Base-by-base conservation (phyloP, 2,329 filamentous ascomycete genomes). In the Microdochium trichocladiopsis region DNA sequence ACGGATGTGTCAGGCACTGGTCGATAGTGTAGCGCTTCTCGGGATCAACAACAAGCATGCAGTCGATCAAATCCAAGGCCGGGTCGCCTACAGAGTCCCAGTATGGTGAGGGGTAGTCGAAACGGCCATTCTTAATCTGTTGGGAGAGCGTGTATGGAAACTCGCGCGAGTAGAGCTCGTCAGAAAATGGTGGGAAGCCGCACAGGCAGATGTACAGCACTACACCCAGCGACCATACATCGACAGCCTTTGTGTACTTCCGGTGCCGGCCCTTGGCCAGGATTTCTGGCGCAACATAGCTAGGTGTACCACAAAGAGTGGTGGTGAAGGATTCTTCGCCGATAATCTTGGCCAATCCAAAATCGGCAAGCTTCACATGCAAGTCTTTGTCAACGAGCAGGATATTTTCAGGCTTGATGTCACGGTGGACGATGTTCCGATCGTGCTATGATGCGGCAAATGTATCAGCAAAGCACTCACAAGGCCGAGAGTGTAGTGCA, bases 381-480 rank as follows among this genome's bases (percentile, higher is more conserved):
- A 96, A 73, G 31, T 94, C 79, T 63, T 90, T 90, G 69, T 96
- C 90, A 4, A 87, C 84, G 33, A 99, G 74, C 9, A 99, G 73
- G 31, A 99, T 97, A 63, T 97, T 97, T 66, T 97, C 93, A 0
- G 92, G 93, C 69, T 96, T 97, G 71, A 99, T 96, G 62, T 99
- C 94, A 53, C 94, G 87, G 68, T 99, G 94, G 4, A 97, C 92
- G 67, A 99, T 95, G 62, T 94, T 95, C 56, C 94, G 88, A 55
- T 97, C 94, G 66, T 99, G 94, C 93, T 96, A 55, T 8, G 8
- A 31, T 8, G 8, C 8, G 48, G 52, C 49, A 54, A 31, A 53
- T 33, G 31, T 10, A 45, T 33, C 36, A 54, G 74, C 49, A 74
- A n/a, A n/a, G n/a, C n/a, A n/a, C n/a, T n/a, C n/a, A n/a, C n/a